Evolutionary conservation across 2,329 filamentous ascomycete genomes (phyloP).

Genomic region (Aspergillus thermomutatus): DNA sequence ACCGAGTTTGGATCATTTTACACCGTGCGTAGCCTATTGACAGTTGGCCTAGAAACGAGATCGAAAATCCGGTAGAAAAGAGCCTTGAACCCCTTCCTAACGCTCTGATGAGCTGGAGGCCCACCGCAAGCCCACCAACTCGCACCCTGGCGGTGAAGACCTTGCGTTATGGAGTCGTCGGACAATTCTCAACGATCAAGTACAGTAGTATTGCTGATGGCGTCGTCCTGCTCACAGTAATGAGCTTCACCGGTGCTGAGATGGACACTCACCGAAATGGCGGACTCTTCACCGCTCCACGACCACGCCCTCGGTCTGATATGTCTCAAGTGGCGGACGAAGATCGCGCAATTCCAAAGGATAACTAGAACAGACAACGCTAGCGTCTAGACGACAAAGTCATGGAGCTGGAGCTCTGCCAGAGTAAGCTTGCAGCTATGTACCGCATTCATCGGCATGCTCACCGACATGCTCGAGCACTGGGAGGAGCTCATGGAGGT

Average conservation of each 20-base stretch:
- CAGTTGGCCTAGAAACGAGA: neutral
- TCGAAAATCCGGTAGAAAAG: neutral
- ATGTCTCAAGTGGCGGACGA: neutral
- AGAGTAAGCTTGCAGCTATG: neutral
- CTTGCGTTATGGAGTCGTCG: neutral
- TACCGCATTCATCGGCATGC: neutral
- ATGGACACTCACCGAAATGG: neutral
- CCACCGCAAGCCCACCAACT: neutral
- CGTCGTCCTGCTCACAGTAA: no score
- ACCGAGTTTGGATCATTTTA: neutral
- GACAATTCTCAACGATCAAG: neutral
- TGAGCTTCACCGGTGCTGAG: no score
- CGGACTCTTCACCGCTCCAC: neutral
- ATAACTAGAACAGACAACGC: neutral
- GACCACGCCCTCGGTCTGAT: neutral
- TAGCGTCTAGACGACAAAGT: neutral
- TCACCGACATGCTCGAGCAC: constrained; percentile 5
- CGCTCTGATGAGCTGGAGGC: neutral
- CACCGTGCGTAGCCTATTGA: neutral
- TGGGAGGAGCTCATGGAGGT: neutral
- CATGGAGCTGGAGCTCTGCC: neutral
- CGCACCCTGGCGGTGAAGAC: neutral
- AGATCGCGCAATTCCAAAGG: no score
- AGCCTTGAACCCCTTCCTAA: neutral
- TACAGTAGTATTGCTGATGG: neutral